phyloP scores from a whole-genome alignment of 2,329 filamentous ascomycete genomes.

The Apiospora marii region DNA sequence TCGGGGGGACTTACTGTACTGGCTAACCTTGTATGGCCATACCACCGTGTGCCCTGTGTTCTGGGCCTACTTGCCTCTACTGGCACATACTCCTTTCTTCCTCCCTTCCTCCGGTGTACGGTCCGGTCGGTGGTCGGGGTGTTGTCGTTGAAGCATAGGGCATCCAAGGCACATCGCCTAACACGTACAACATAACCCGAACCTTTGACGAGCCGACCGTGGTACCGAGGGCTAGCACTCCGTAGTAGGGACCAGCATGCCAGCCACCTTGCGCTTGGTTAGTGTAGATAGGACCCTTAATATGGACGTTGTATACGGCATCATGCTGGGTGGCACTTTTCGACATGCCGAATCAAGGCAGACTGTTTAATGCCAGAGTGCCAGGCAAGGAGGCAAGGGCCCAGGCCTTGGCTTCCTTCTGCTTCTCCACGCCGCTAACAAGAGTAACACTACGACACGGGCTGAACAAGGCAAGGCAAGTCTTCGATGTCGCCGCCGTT shows the following conservation, averaged over 20 bases:
- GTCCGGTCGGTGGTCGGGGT: not conserved
- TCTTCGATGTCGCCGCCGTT: not conserved
- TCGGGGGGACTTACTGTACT: not conserved
- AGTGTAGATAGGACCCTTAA: conserved; percentile 4
- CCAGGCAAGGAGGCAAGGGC: not conserved
- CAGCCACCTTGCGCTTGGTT: not conserved
- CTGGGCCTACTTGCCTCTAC: not conserved
- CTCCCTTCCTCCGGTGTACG: not conserved
- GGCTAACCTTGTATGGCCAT: conserved; percentile 18
- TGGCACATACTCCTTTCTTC: not conserved
- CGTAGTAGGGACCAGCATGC: not conserved
- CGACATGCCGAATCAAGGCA: conserved; percentile 8
- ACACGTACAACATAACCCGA: not conserved
- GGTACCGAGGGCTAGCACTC: not conserved
- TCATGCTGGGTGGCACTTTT: not conserved
- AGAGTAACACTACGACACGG: not conserved
- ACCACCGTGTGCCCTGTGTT: conserved; percentile 6
- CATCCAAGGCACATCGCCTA: not conserved
- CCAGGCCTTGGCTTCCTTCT: not conserved
- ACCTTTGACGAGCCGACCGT: not conserved
- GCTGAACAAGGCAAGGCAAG: not conserved
- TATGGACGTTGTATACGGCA: not conserved
- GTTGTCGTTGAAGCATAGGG: not conserved
- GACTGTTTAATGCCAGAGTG: not conserved
- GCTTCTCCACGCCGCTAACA: not conserved